Conservation (phyloP, 176 grass and related monocot genomes). For the Microstegium vimineum region DNA sequence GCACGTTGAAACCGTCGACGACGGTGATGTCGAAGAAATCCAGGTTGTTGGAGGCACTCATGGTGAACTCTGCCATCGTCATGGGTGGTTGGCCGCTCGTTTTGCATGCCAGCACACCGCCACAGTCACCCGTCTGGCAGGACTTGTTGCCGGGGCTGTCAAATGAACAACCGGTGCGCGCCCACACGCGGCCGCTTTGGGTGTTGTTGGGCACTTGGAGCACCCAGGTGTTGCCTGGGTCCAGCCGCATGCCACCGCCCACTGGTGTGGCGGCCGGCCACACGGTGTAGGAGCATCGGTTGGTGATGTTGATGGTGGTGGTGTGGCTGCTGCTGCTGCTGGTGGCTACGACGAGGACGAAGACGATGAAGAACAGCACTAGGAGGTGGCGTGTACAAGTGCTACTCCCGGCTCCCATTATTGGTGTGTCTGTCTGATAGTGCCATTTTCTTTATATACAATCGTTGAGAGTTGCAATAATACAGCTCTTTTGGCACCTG, state of each 20-base stretch:
- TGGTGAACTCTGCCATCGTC: slow-evolving; percentile 20
- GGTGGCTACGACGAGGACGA: not conserved
- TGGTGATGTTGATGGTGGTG: slow-evolving; percentile 14
- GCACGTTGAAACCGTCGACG: slow-evolving; percentile 46
- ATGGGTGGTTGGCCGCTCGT: not conserved
- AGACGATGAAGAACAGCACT: not conserved
- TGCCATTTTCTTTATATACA: not conserved
- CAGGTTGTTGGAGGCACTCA: rapidly evolving
- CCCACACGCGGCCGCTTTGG: not conserved
- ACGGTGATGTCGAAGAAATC: slow-evolving; percentile 44
- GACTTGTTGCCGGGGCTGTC: not conserved
- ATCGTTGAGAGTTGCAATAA: not conserved
- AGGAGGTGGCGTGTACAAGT: not conserved
- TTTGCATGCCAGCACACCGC: not conserved
- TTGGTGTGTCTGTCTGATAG: not conserved
- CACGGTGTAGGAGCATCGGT: slow-evolving; percentile 41
- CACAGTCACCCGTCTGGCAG: not conserved
- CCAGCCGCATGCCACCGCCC: not conserved
- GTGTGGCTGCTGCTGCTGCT: not conserved
- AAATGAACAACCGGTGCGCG: slow-evolving; percentile 10
- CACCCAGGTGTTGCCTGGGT: not conserved
- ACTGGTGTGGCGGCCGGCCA: slow-evolving; percentile 27
- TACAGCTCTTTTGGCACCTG: not conserved
- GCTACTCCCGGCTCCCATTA: not conserved
- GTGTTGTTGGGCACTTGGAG: not conserved